These are phyloP conservation scores for Lentinula sp. DNA, from an alignment of 768 basidiomycete species.

Conservation along the genomic window DNA sequence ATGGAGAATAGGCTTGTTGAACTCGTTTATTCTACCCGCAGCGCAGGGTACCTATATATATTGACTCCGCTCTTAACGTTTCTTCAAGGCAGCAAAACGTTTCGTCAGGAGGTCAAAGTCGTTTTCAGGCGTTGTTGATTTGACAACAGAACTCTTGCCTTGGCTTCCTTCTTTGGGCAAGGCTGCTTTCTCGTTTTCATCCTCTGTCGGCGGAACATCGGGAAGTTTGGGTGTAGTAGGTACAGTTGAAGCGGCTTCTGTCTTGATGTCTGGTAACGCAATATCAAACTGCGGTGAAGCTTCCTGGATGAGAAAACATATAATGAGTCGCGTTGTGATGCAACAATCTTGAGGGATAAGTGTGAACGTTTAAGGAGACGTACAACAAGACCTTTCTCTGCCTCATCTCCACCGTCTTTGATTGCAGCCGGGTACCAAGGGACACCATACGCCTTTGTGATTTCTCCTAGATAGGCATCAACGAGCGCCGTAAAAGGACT, in stretches of 20 bases:
- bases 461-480: constrained; percentile 84
- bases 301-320: neutral
- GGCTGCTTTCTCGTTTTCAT: constrained; percentile 28
- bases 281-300: neutral
- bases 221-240: constrained; percentile 37
- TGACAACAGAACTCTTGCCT: constrained; percentile 14
- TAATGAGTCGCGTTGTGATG: neutral
- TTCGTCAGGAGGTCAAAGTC: constrained; percentile 71
- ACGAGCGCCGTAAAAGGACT: constrained; percentile 75
- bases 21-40: neutral
- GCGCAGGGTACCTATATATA: neutral
- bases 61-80: constrained; percentile 38
- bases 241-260: constrained; percentile 12
- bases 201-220: constrained; percentile 46
- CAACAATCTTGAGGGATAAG: neutral
- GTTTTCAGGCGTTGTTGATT: constrained; percentile 41
- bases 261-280: neutral
- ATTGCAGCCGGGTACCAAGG: constrained; percentile 46
- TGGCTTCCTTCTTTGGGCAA: constrained; percentile 13
- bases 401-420: constrained; percentile 17
- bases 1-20: neutral
- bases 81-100: constrained; percentile 86
- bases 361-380: neutral
- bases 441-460: constrained; percentile 82
- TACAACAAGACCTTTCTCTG: constrained; percentile 34